Conservation (phyloP, 495 filamentous ascomycete genomes). For the Penicillium manginii region DNA sequence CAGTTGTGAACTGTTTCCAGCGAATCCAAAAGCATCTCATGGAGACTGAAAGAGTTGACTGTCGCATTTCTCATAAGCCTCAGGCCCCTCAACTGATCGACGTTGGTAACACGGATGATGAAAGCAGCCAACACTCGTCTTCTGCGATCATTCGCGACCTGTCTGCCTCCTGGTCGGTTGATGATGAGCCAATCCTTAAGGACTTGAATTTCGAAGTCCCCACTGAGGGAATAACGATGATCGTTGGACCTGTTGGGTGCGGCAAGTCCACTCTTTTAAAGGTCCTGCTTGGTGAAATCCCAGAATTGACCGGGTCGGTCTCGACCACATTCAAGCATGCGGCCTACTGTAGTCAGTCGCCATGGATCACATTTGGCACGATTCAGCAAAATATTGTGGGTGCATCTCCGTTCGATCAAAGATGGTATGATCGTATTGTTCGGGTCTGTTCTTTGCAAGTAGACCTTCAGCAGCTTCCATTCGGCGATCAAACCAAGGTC, state of each 20-base stretch:
- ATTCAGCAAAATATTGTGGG: constrained; percentile 79
- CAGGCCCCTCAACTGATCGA: constrained; percentile 15
- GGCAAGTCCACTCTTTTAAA: constrained; percentile 59
- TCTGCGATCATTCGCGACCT: constrained; percentile 18
- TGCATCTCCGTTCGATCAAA: constrained; percentile 61
- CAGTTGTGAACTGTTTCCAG: constrained; percentile 31
- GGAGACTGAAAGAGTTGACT: constrained; percentile 20
- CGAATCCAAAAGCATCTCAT: constrained; percentile 28
- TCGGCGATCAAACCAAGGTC: constrained; percentile 65
- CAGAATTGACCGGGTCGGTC: constrained; percentile 23
- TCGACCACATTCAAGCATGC: constrained; percentile 42
- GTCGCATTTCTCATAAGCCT: constrained; percentile 7
- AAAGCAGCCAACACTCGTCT: neutral
- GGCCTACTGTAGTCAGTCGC: constrained; percentile 74
- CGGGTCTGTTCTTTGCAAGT: constrained; percentile 60
- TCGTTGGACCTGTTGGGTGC: constrained; percentile 58
- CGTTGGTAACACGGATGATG: neutral
- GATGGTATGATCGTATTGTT: constrained; percentile 55
- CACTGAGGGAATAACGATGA: constrained; percentile 46
- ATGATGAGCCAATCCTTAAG: constrained; percentile 20
- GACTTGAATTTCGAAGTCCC: constrained; percentile 31
- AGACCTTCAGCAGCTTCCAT: constrained; percentile 61
- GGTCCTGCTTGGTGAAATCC: constrained; percentile 55
- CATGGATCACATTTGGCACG: constrained; percentile 82
- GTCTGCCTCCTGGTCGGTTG: constrained; percentile 26